A percentile compares a stretch with the other conserved stretches of the same genome.
Evolutionary conservation across 352 stramenopile species (phyloP).

Genomic region (Globisporangium nagaii): DNA sequence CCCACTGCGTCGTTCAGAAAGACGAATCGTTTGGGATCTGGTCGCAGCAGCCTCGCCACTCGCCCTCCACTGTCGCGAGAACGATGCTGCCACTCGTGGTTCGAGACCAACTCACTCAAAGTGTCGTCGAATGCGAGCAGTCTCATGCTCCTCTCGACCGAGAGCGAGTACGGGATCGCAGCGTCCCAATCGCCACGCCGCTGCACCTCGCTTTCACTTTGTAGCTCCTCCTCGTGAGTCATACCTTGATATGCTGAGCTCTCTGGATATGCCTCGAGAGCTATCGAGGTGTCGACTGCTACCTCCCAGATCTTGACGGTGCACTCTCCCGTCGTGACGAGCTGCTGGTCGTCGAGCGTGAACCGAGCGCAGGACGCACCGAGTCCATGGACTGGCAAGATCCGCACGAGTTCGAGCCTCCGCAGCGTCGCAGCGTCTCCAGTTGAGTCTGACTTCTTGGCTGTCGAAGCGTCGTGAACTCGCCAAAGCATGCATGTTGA

Average conservation of each 20-base stretch:
- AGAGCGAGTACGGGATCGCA: slow-evolving; percentile 32
- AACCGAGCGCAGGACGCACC: slow-evolving; percentile 28
- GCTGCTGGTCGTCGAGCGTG: slow-evolving; percentile 24
- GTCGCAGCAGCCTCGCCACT: slow-evolving; percentile 11
- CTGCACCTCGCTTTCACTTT: neutral
- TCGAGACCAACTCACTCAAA: slow-evolving; percentile 22
- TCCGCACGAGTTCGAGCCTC: slow-evolving; percentile 19
- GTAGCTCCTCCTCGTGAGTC: neutral
- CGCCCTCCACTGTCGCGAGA: neutral
- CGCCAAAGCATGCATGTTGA: slow-evolving; percentile 60
- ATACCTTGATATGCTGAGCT: neutral
- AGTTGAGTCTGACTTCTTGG: neutral
- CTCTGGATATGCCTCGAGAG: neutral
- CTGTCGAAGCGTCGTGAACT: neutral
- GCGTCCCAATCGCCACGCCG: slow-evolving; percentile 27
- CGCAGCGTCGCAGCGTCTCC: neutral
- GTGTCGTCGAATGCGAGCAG: slow-evolving; percentile 40
- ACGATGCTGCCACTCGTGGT: slow-evolving; percentile 37
- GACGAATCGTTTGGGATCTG: neutral
- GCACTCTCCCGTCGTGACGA: slow-evolving; percentile 39
- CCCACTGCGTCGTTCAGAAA: neutral
- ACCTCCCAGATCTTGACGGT: slow-evolving; percentile 48
- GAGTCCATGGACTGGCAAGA: slow-evolving; percentile 38
- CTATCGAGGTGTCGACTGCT: neutral
- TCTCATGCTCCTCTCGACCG: slow-evolving; percentile 25